These are phyloP conservation scores for Nothomitra cinnamomea DNA, from an alignment of 2,329 filamentous ascomycete species.

Conservation along the genomic window DNA sequence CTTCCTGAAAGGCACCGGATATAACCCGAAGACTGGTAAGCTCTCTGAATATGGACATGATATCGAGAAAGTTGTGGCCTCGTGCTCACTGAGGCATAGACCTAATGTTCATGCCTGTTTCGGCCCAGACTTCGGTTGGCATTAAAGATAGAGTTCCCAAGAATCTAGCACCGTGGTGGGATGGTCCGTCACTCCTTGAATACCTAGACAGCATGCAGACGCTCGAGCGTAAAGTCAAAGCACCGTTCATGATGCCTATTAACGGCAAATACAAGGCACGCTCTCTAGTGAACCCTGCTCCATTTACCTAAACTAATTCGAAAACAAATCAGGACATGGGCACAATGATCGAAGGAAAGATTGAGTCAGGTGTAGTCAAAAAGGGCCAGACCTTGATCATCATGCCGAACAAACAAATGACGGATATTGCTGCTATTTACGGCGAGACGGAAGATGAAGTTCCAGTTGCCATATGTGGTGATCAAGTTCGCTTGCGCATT, in stretches of 20 bases:
- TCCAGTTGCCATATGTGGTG: constrained; percentile 64
- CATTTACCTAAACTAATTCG: background rate
- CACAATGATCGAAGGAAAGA: constrained; percentile 93
- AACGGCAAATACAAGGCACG: constrained; percentile 60
- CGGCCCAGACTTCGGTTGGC: constrained; percentile 67
- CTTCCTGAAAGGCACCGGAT: constrained; percentile 84
- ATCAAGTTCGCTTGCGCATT: constrained; percentile 82
- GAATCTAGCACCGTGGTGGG: constrained; percentile 64
- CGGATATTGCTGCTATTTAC: constrained; percentile 72
- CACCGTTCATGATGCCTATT: constrained; percentile 98
- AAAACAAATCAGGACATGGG: constrained; percentile 51
- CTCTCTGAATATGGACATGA: background rate
- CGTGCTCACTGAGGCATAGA: constrained; percentile 28
- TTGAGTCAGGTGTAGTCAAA: constrained; percentile 86
- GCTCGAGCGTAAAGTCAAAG: constrained; percentile 88
- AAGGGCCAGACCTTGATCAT: constrained; percentile 74
- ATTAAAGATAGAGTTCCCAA: constrained; percentile 79
- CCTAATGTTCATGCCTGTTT: constrained; percentile 89
- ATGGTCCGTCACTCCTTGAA: constrained; percentile 80
- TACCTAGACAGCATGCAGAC: constrained; percentile 90
- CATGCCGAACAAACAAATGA: constrained; percentile 83
- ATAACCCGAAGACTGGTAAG: constrained; percentile 61
- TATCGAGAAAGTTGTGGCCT: background rate
- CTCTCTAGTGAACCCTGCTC: background rate
- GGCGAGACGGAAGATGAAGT: constrained; percentile 95